phyloP scores from a whole-genome alignment of 108 stramenopile species.

The Ochromonas danica region DNA sequence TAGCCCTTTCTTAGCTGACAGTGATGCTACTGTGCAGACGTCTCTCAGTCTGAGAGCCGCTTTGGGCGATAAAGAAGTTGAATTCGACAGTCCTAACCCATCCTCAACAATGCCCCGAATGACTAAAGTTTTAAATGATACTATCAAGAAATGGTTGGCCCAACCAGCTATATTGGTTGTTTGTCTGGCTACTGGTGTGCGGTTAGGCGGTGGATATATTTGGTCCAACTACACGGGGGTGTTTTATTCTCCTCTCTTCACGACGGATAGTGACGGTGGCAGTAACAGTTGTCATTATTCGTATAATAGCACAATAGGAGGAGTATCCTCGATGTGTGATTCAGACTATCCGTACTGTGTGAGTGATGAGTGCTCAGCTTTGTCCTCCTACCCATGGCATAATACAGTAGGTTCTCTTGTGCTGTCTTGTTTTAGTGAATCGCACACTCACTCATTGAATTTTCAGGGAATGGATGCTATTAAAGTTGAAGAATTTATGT shows the following conservation, averaged over 20 bases:
- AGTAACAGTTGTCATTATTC: too few species aligned
- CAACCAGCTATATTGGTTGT: background rate
- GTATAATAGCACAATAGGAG: too few species aligned
- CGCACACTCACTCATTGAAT: background rate
- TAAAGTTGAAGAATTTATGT: slow-evolving; percentile 10
- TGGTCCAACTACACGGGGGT: slow-evolving; percentile 26
- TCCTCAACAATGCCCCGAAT: background rate
- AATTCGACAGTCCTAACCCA: background rate
- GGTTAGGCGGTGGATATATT: slow-evolving; percentile 30
- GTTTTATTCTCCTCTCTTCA: background rate
- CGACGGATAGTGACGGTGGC: too few species aligned
- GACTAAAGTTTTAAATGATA: background rate
- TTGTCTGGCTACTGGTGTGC: slow-evolving; percentile 12
- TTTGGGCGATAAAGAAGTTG: background rate
- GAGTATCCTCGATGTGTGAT: too few species aligned
- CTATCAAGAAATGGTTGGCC: background rate
- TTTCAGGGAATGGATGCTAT: background rate
- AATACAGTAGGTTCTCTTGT: slow-evolving; percentile 1
- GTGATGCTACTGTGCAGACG: background rate
- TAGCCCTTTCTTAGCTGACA: background rate
- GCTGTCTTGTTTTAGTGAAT: background rate
- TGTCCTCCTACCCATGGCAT: background rate
- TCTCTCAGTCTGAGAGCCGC: background rate
- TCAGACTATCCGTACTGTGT: slow-evolving; percentile 21
- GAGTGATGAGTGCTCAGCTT: background rate